Conservation (phyloP, 108 stramenopile species). For the Cyclotella baltica region DNA sequence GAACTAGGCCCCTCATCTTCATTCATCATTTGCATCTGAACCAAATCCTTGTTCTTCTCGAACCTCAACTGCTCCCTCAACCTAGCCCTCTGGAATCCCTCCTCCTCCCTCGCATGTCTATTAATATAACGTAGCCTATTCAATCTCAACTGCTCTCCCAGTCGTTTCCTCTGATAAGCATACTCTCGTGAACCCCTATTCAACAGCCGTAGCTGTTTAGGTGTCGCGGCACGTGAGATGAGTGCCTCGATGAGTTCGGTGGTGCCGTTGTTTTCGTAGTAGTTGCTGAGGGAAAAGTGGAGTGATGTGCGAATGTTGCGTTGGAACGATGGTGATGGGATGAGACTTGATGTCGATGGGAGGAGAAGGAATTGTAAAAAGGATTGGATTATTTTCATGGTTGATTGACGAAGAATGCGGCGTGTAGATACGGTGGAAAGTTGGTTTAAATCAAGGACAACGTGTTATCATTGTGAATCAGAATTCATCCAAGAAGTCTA, state of each 20-base stretch:
- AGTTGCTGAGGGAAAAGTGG: background rate
- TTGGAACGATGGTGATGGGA: no score
- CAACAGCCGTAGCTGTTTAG: background rate
- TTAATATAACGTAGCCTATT: background rate
- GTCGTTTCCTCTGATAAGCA: background rate
- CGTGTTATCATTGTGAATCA: no score
- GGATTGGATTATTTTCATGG: no score
- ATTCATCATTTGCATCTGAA: background rate
- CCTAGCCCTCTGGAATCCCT: background rate
- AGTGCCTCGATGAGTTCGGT: background rate
- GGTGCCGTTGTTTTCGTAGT: background rate
- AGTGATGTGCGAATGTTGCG: no score
- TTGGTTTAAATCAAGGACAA: no score
- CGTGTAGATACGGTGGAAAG: no score
- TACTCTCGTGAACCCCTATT: background rate
- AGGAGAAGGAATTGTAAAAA: no score
- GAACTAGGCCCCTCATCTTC: background rate
- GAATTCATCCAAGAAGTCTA: no score
- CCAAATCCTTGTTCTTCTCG: background rate
- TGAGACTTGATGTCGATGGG: no score
- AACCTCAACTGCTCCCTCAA: slow-evolving; percentile 2
- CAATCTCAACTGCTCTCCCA: slow-evolving; percentile 3
- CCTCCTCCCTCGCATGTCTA: background rate
- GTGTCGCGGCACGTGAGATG: background rate
- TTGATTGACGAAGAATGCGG: no score